Percentiles rank a stretch among this genome's conserved stretches.
These are phyloP conservation scores for Porogramme epimiltina DNA, from an alignment of 1,284 basidiomycete species.

Conservation along the genomic window DNA sequence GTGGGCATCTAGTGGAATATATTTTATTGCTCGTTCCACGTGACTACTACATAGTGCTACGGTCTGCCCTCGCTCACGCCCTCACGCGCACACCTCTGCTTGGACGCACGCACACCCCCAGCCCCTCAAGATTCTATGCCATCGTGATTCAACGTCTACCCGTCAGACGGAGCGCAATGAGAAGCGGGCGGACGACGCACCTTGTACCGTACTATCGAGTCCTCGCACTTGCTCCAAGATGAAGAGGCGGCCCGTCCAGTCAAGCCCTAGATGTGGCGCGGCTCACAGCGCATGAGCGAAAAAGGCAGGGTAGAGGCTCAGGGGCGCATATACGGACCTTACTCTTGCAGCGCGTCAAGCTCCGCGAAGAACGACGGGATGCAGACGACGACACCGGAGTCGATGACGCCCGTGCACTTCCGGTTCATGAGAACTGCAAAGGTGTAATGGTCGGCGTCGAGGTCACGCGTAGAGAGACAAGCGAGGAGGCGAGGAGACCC, in stretches of 20 bases:
- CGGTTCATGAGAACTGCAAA: slow-evolving; percentile 85
- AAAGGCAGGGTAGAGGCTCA: not conserved
- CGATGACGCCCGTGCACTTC: slow-evolving; percentile 86
- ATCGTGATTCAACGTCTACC: too few relatives aligned
- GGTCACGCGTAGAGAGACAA: too few relatives aligned
- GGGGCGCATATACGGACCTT: slow-evolving; percentile 57
- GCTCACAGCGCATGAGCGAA: not conserved
- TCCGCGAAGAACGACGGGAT: slow-evolving; percentile 95
- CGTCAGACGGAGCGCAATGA: not conserved
- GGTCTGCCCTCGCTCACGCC: too few relatives aligned
- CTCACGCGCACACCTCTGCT: too few relatives aligned
- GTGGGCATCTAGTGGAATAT: too few relatives aligned
- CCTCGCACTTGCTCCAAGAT: slow-evolving; percentile 95
- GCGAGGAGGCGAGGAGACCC: too few relatives aligned
- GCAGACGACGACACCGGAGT: slow-evolving; percentile 94
- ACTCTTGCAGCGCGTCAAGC: slow-evolving; percentile 83
- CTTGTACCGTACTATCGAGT: slow-evolving; percentile 92
- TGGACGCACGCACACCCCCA: too few relatives aligned
- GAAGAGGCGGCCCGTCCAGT: slow-evolving; percentile 86
- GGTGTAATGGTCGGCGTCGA: too few relatives aligned
- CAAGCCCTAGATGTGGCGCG: slow-evolving; percentile 66
- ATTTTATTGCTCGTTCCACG: too few relatives aligned
- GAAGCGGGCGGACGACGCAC: slow-evolving; percentile 37
- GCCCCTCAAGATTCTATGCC: too few relatives aligned
- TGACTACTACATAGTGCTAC: too few relatives aligned